These are phyloP conservation scores for Neurospora sp. DNA, from an alignment of 495 filamentous ascomycete species.

Conservation along the genomic window DNA sequence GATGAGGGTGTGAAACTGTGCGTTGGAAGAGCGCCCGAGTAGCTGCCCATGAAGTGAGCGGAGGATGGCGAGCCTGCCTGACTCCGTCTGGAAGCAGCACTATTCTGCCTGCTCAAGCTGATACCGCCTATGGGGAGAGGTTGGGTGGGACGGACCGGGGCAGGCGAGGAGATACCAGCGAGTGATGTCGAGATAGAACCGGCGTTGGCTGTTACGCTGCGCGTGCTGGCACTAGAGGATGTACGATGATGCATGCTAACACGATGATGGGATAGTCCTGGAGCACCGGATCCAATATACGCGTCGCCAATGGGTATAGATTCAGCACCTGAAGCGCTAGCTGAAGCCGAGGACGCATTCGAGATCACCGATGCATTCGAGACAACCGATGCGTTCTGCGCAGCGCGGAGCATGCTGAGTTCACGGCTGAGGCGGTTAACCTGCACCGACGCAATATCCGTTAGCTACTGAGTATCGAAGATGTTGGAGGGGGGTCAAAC, in stretches of 20 bases:
- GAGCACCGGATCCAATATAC: constrained; percentile 21
- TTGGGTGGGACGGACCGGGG: constrained; percentile 21
- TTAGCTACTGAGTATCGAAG: not conserved
- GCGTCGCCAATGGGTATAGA: constrained; percentile 22
- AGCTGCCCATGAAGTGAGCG: constrained; percentile 5
- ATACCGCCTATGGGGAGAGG: constrained; percentile 18
- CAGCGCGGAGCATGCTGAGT: constrained; percentile 63
- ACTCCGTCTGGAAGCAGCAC: constrained; percentile 33
- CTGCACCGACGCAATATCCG: constrained; percentile 28
- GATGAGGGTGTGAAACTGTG: constrained; percentile 9
- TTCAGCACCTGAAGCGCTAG: constrained; percentile 32
- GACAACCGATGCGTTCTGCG: constrained; percentile 70
- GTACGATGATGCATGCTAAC: constrained; percentile 35
- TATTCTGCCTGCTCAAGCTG: constrained; percentile 34
- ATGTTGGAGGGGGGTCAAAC: constrained; percentile 13
- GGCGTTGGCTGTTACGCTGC: constrained; percentile 33
- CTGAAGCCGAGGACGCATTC: constrained; percentile 62
- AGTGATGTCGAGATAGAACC: constrained; percentile 9
- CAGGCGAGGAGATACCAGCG: constrained; percentile 23
- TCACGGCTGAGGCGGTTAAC: constrained; percentile 89
- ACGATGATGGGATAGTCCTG: constrained; percentile 30
- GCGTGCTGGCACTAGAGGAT: constrained; percentile 42
- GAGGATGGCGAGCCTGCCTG: constrained; percentile 31
- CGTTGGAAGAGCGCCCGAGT: not conserved
- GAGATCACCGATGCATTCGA: constrained; percentile 75